phyloP scores from a whole-genome alignment of 2,329 filamentous ascomycete genomes.

The Xylaria arbuscula region DNA sequence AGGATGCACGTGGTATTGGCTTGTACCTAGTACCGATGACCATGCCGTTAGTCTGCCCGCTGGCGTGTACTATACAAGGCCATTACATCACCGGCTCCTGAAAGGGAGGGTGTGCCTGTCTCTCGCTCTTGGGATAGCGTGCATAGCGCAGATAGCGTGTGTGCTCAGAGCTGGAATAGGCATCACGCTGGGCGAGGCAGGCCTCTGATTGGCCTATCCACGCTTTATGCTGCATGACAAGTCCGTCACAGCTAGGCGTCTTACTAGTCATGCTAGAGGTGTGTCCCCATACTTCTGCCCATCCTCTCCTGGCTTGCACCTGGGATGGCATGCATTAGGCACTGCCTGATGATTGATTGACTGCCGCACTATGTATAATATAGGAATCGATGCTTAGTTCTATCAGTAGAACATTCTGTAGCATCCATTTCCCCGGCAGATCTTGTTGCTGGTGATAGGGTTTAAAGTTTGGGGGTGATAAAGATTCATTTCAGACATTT shows the following conservation, averaged over 20 bases:
- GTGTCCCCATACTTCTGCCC: conserved; percentile 31
- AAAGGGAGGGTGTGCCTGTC: conserved; percentile 26
- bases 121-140: conserved; percentile 9
- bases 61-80: conserved; percentile 10
- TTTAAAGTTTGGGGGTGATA: conserved; percentile 3
- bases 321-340: conserved; percentile 22
- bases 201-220: conserved; percentile 30
- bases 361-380: neutral
- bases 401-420: neutral
- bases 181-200: conserved; percentile 34
- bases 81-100: conserved; percentile 29
- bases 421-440: conserved; percentile 8
- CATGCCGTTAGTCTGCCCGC: conserved; percentile 1
- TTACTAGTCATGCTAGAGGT: conserved; percentile 19
- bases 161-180: conserved; percentile 26
- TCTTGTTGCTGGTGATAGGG: neutral
- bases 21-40: conserved; percentile 10
- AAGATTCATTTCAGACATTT: conserved; percentile 1
- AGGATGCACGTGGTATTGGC: conserved; percentile 20
- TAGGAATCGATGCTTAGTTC: conserved; percentile 1
- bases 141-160: conserved; percentile 3
- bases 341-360: conserved; percentile 11
- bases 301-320: conserved; percentile 11
- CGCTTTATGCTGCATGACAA: conserved; percentile 11
- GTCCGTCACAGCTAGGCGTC: conserved; percentile 20